Evolutionary conservation across 2,329 filamentous ascomycete genomes (phyloP), one percentile per base, ranked within the genome.

Genomic region (Raffaelea albimanens): DNA sequence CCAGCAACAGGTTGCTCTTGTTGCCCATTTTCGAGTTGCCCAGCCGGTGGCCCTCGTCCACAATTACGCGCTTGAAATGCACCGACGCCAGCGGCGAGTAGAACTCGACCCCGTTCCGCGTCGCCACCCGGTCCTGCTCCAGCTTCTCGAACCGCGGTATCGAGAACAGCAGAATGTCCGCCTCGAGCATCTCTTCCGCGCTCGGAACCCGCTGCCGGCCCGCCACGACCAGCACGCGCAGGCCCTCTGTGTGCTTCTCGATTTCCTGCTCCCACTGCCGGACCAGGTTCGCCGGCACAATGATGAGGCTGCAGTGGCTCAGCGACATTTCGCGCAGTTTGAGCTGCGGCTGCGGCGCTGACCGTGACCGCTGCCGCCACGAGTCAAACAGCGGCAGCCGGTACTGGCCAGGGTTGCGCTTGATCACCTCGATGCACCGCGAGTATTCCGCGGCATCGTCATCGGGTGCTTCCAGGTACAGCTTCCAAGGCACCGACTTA

Each of bases 41-140:
- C 50, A 95, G 82, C 50, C 78, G 85, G 61, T 96, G 89, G 0
- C 91, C 91, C 70, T 96, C 91, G 54, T 97, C 91, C 18, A 95
- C 84, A 41, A 97, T 90, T 42, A 94, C 82, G 2, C 91, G 76
- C 57, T 95, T 83, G 75, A 91, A 95, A 56, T 87, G 88, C 3
- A 96, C 64, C 8, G 77, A 65, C 36, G 80, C 79, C 18, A 96
- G 64, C 0, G 84, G 77, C 2, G 80, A 50, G 10, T 73, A 61
- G 29, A 49, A 67, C 34, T 52, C 62, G 62, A 25, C 51, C 34
- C 44, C 52, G 3, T 53, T 58, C 25, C 51, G 57, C 7, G 53
- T 55, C 44, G 56, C 67, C 42, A 56, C 66, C 48, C 53, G 75
- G 60, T 53, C 75, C 53, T 74, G 72, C 49, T 67, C 70, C 33